phyloP scores from a whole-genome alignment of 1,284 basidiomycete species.

The Puccinia novopanici region DNA sequence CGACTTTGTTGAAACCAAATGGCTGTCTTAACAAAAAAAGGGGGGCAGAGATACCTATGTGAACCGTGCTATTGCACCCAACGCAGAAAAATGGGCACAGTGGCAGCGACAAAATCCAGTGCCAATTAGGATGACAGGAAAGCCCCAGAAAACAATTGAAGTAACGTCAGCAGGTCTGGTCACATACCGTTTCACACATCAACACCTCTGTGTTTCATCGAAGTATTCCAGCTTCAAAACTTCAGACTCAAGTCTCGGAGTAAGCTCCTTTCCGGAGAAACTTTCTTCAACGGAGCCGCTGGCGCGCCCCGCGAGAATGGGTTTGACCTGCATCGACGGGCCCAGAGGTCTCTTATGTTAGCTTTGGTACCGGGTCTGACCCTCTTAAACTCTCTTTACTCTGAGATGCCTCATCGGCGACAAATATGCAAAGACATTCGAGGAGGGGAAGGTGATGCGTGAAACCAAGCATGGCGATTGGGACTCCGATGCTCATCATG shows the following conservation, averaged over 20 bases:
- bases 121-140: neutral
- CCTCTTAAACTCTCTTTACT: neutral
- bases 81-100: neutral
- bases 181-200: neutral
- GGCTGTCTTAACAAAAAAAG: neutral
- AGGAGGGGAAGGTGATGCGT: constrained; percentile 7
- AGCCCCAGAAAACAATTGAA: neutral
- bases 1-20: neutral
- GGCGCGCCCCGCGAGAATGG: neutral
- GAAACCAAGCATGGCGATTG: neutral
- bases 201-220: constrained; percentile 8
- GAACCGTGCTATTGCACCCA: too few relatives aligned
- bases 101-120: neutral
- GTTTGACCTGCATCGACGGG: constrained; percentile 1
- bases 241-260: neutral
- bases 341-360: neutral
- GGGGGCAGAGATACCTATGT: neutral
- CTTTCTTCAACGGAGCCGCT: constrained; percentile 7
- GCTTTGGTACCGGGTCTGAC: neutral
- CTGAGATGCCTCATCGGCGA: neutral
- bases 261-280: neutral
- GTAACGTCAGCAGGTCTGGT: neutral
- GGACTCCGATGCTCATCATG: neutral
- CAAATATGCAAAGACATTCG: neutral
- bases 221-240: neutral